Evolutionary conservation across 2,329 filamentous ascomycete species (phyloP), one percentile per base, ranked within the genome.

Genomic region (Trichoderma gracile): DNA sequence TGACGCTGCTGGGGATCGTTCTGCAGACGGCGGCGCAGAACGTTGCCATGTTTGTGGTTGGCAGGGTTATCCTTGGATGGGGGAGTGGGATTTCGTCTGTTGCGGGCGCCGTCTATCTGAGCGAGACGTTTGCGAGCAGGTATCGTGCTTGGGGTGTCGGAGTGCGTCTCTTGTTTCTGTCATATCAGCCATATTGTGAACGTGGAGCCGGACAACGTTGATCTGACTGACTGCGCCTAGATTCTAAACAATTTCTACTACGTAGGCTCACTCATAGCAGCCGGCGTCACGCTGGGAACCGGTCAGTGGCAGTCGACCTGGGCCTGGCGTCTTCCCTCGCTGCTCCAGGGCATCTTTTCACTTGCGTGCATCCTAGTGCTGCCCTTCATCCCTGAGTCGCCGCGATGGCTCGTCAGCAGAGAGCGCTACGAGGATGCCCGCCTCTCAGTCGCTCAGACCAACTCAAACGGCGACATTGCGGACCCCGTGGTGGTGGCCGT

Each of bases 11-110:
- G 4, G 82, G 79, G 0, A 75, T 74, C 75, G 69, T 73, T 75
- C 30, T 78, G 0, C 76, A 78, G 57, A 72, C 71, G 8, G 70
- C 70, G 40, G 71, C 71, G 25, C 59, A 64, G 23, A 72, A 71
- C 45, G 69, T 74, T 65, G 82, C 74, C 56, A 85, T 85, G 82
- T 86, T 84, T 69, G 78, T 86, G 42, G 75, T 82, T 7, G 78
- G 81, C 25, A 78, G 84, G 63, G 80, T 84, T 63, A 71, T 86
- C 15, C 76, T 86, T 9, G 84, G 84, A 2, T 82, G 84, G 33
- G 84, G 84, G 3, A 78, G 84, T 23, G 64, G 69, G 9, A 63
- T 57, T 46, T 58, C 59, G 14, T 63, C 52, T 1, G 64, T 65
- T 81, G 10, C 70, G 83, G 14, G 82, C 83, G 69, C 76, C 0